Evolutionary conservation across 1,139 yeast species (phyloP).

Genomic region (Scheffersomyces insectosa): DNA sequence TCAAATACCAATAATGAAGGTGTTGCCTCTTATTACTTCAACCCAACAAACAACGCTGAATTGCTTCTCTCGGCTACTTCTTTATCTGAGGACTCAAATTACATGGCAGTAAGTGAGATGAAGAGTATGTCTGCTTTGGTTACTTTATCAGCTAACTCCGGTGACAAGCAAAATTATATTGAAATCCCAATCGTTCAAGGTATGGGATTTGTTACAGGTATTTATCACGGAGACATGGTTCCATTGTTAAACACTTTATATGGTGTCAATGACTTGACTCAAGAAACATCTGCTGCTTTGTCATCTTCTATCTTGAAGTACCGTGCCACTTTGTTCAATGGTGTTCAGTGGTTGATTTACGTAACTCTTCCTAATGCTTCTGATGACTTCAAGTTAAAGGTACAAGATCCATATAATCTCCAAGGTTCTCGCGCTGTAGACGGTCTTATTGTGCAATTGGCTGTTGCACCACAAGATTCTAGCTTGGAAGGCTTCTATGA

Average conservation of each 20-base stretch:
- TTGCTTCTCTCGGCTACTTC: conserved; percentile 58
- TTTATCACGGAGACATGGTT: conserved; percentile 58
- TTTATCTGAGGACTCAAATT: conserved; percentile 33
- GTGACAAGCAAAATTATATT: conserved; percentile 27
- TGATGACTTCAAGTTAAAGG: conserved; percentile 37
- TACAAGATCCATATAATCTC: conserved; percentile 36
- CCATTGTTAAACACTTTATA: conserved; percentile 55
- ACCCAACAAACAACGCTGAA: conserved; percentile 54
- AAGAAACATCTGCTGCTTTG: conserved; percentile 44
- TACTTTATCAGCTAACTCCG: conserved; percentile 30
- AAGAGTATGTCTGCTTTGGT: conserved; percentile 58
- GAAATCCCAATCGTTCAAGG: conserved; percentile 60
- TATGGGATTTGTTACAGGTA: conserved; percentile 55
- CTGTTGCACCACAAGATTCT: conserved; percentile 37
- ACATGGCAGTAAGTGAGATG: conserved; percentile 49
- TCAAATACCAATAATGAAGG: conserved; percentile 29
- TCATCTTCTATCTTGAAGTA: conserved; percentile 50
- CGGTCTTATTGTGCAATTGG: conserved; percentile 63
- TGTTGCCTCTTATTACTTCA: conserved; percentile 45
- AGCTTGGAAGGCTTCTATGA: conserved; percentile 29
- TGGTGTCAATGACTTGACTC: conserved; percentile 49
- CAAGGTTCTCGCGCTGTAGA: conserved; percentile 47
- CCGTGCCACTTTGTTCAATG: conserved; percentile 52
- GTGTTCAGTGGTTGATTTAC: conserved; percentile 59
- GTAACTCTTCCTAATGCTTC: conserved; percentile 47